Evolutionary conservation across 2,329 filamentous ascomycete species (phyloP).

Genomic region (Trichophyton verrucosum): DNA sequence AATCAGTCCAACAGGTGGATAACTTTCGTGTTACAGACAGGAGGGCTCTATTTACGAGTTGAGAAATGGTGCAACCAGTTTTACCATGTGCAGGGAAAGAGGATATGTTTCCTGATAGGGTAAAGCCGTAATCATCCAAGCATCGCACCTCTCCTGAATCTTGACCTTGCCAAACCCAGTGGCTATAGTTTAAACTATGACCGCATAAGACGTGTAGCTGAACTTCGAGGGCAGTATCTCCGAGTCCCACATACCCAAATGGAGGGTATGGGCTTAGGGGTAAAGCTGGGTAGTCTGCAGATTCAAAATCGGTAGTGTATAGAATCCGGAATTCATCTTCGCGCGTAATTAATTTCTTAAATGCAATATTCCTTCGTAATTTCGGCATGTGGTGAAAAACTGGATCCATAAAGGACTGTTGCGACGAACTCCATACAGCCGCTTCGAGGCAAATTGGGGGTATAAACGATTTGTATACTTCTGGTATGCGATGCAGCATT

Average conservation of each 20-base stretch:
- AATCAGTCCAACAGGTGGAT: not conserved
- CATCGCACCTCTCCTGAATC: not conserved
- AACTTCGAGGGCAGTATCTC: conserved; percentile 8
- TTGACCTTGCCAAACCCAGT: conserved; percentile 8
- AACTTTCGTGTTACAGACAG: not conserved
- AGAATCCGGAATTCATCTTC: conserved; percentile 10
- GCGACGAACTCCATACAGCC: not conserved
- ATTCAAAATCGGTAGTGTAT: conserved; percentile 7
- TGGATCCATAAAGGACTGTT: conserved; percentile 6
- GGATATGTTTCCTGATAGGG: no score
- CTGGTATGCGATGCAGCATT: conserved; percentile 7
- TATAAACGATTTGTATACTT: conserved; percentile 3
- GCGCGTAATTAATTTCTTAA: conserved; percentile 5
- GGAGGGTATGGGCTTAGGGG: conserved; percentile 8
- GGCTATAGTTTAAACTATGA: conserved; percentile 8
- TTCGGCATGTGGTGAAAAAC: conserved; percentile 6
- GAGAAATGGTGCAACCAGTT: not conserved
- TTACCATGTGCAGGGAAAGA: not conserved
- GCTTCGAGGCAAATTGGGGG: conserved; percentile 6
- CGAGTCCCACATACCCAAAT: conserved; percentile 6
- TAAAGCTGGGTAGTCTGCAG: not conserved
- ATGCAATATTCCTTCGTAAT: conserved; percentile 1
- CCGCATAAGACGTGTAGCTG: conserved; percentile 9
- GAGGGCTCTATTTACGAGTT: not conserved
- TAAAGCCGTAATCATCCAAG: conserved; percentile 3